Evolutionary conservation across 495 filamentous ascomycete species (phyloP).

Genomic region (Aspergillus panamensis): DNA sequence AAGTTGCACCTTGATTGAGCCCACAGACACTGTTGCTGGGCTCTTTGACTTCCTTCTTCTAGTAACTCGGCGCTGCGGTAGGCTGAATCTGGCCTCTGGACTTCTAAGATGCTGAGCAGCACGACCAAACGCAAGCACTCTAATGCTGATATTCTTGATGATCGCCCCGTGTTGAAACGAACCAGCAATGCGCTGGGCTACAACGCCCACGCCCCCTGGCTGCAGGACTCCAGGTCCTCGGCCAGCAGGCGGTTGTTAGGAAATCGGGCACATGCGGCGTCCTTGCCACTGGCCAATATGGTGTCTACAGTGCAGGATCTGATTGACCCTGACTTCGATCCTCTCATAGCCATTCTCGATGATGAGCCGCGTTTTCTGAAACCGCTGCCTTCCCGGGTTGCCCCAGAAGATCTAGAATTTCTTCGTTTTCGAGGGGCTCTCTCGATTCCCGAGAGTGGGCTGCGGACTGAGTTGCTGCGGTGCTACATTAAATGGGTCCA

Average conservation of each 20-base stretch:
- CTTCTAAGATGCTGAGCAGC: slow-evolving; percentile 14
- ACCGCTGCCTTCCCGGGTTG: slow-evolving; percentile 48
- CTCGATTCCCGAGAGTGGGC: slow-evolving; percentile 56
- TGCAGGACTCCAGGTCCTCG: slow-evolving; percentile 29
- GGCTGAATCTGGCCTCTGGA: not conserved
- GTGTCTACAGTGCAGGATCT: slow-evolving; percentile 42
- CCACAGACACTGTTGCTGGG: slow-evolving; percentile 1
- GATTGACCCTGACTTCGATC: slow-evolving; percentile 45
- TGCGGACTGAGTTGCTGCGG: slow-evolving; percentile 69
- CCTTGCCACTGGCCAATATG: slow-evolving; percentile 41
- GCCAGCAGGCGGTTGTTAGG: slow-evolving; percentile 33
- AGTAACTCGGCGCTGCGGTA: slow-evolving; percentile 1
- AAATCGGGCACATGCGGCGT: slow-evolving; percentile 31
- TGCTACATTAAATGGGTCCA: slow-evolving; percentile 80
- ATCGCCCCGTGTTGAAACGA: slow-evolving; percentile 21
- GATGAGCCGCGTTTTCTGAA: slow-evolving; percentile 53
- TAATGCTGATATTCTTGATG: slow-evolving; percentile 22
- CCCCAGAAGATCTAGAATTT: slow-evolving; percentile 67
- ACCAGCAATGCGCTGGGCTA: slow-evolving; percentile 31
- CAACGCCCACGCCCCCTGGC: slow-evolving; percentile 39
- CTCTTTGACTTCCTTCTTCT: slow-evolving; percentile 6
- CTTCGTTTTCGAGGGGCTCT: slow-evolving; percentile 70
- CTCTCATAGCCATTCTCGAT: slow-evolving; percentile 42
- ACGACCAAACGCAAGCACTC: slow-evolving; percentile 32
- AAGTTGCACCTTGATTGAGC: not conserved